Conservation (phyloP, 2,329 filamentous ascomycete genomes). For the Sporothrix sp. region DNA sequence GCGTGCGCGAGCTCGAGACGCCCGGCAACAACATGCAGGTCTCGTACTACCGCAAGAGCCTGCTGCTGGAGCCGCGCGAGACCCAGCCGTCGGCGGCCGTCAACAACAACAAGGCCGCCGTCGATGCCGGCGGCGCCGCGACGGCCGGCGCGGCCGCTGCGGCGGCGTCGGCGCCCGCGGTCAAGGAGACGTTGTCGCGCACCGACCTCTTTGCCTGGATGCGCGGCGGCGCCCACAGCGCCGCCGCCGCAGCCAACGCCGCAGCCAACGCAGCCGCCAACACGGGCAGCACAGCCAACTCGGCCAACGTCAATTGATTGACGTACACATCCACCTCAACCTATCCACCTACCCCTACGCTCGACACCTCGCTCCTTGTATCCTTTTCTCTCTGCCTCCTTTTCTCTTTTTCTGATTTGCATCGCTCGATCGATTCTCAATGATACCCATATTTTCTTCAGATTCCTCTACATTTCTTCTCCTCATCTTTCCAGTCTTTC, state of each 20-base stretch:
- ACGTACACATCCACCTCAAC: too few relatives aligned
- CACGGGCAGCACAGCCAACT: not conserved
- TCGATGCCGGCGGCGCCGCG: slow-evolving; percentile 18
- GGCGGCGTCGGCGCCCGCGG: not conserved
- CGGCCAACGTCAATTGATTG: not conserved
- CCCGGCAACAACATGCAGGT: slow-evolving; percentile 46
- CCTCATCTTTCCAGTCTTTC: not conserved
- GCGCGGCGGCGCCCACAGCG: slow-evolving; percentile 12
- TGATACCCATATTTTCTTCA: slow-evolving; percentile 1
- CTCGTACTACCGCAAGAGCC: slow-evolving; percentile 67
- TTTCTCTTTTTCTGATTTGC: not conserved
- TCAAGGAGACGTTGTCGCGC: slow-evolving; percentile 10
- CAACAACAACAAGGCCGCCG: slow-evolving; percentile 21
- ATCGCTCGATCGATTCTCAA: slow-evolving; percentile 2
- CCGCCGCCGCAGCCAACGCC: not conserved
- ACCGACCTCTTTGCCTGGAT: slow-evolving; percentile 18
- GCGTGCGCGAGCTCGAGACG: slow-evolving; percentile 54
- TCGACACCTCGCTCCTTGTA: not conserved
- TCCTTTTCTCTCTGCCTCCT: not conserved
- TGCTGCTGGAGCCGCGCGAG: slow-evolving; percentile 71
- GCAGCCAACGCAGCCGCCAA: not conserved
- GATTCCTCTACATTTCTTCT: not conserved
- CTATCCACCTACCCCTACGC: not conserved
- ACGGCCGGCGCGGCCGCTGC: not conserved
- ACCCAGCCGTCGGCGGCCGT: slow-evolving; percentile 24